Evolutionary conservation across 805 yeast genomes (phyloP).

Genomic region (Yarrowia sp.): DNA sequence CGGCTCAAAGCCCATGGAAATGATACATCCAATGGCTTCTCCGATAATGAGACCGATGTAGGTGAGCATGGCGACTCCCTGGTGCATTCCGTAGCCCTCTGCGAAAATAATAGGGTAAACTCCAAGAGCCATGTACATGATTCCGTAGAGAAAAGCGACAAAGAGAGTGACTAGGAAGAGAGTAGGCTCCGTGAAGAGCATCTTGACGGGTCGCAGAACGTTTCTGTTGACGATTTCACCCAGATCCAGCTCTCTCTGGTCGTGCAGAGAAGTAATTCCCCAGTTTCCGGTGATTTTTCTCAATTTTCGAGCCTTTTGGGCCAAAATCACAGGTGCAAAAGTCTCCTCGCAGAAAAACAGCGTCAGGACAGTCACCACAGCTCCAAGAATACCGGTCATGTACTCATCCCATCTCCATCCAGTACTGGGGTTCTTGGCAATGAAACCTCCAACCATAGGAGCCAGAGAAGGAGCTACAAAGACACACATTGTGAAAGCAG

Average conservation of each 20-base stretch:
- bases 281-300: constrained; percentile 73
- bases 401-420: constrained; percentile 80
- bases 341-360: constrained; percentile 60
- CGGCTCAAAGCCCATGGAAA: constrained; percentile 54
- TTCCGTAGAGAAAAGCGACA: constrained; percentile 77
- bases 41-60: constrained; percentile 76
- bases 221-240: constrained; percentile 62
- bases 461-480: constrained; percentile 71
- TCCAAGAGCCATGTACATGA: constrained; percentile 67
- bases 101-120: constrained; percentile 74
- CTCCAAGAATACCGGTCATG: constrained; percentile 61
- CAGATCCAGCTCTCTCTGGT: constrained; percentile 54
- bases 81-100: constrained; percentile 55
- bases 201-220: constrained; percentile 62
- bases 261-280: constrained; percentile 80
- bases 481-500: constrained; percentile 64
- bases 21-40: constrained; percentile 51
- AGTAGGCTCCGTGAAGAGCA: constrained; percentile 72
- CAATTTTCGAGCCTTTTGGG: constrained; percentile 58
- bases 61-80: constrained; percentile 72
- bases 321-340: constrained; percentile 66
- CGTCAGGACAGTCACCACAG: constrained; percentile 44
- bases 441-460: constrained; percentile 69
- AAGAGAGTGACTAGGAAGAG: constrained; percentile 65
- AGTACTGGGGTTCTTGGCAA: constrained; percentile 40